These are phyloP conservation scores for Punica granatum DNA, from an alignment of 345 rosid species.

Conservation along the genomic window DNA sequence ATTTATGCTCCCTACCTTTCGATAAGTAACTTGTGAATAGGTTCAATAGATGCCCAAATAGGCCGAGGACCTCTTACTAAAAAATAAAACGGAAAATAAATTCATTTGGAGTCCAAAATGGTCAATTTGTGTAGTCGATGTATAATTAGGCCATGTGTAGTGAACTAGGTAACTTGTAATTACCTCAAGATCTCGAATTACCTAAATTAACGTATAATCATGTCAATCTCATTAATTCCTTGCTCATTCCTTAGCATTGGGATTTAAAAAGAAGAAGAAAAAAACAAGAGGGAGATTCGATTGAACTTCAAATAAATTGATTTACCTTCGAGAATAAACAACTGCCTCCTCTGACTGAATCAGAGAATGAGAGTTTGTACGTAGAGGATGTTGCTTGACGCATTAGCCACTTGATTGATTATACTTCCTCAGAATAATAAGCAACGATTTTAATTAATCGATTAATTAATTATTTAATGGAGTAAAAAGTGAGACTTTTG, in stretches of 20 bases:
- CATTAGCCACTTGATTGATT: not conserved
- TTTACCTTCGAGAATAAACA: too few relatives aligned
- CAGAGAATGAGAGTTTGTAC: not conserved
- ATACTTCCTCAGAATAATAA: not conserved
- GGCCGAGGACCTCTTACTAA: too few relatives aligned
- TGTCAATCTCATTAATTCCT: not conserved
- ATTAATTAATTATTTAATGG: not conserved
- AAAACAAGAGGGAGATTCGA: too few relatives aligned
- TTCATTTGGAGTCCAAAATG: not conserved
- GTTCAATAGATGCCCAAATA: too few relatives aligned
- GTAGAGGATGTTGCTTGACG: slow-evolving; percentile 19
- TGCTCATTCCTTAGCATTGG: slow-evolving; percentile 3
- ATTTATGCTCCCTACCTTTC: too few relatives aligned
- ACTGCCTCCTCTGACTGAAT: not conserved
- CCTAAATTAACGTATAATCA: not conserved
- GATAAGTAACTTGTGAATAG: too few relatives aligned
- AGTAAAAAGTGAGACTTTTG: not conserved
- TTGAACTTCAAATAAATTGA: too few relatives aligned
- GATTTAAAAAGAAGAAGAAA: too few relatives aligned
- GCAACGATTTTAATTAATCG: not conserved
- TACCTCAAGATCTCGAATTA: not conserved
- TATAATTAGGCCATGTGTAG: not conserved
- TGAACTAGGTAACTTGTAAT: not conserved
- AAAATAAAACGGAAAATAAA: not conserved
- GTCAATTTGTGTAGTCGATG: not conserved